Base-by-base conservation (phyloP, 2,329 filamentous ascomycete species). In the Stagonosporopsis tanaceti region DNA sequence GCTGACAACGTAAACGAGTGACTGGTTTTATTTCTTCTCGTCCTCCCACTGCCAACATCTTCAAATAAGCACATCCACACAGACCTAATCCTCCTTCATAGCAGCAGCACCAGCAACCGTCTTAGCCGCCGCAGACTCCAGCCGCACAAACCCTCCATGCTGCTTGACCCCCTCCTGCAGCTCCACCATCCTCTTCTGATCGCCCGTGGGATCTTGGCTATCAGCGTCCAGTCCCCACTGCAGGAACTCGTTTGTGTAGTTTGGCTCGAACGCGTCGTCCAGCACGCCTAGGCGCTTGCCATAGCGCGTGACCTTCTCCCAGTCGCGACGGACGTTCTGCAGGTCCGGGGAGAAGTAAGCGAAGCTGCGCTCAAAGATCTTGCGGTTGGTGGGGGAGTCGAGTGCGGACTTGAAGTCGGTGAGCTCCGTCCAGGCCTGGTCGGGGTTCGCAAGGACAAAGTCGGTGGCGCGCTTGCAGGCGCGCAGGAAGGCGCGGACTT, bases 361-460 rank as follows among this genome's bases (percentile, higher is more conserved):
- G 68, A 86, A 93, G 66, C 87, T 90, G 59, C 89, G 87, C 82
- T 92, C 89, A 68, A 90, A 92, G 76, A 93, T 92, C 82, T 92
- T 91, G 67, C 85, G 84, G 80, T 92, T 91, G 54, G 92, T 84
- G 1, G 79, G 70, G 0, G 86, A 86, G 40, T 81, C 85, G 87
- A 92, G 89, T 64, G 82, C 82, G 2, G 89, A 87, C 78, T 92
- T 93, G 79, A 89, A 85, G 68, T 87, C 87, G 63, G 89, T 81
- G 71, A 91, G 92, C 69, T 89, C 87, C 12, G 80, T 80, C 81
- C 88, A 92, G 0, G 89, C 88, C 46, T 79, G 70, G 42, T 84
- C 82, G 0, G 90, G 89, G 53, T 85, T 74, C 1, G 84, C 80
- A 12, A 93, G 81, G 38, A 93, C 87, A 61, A 86, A 87, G 74